Evolutionary conservation across 2,329 filamentous ascomycete genomes (phyloP), one percentile per base, ranked within the genome.

Genomic region (Tolypocladium paradoxum): DNA sequence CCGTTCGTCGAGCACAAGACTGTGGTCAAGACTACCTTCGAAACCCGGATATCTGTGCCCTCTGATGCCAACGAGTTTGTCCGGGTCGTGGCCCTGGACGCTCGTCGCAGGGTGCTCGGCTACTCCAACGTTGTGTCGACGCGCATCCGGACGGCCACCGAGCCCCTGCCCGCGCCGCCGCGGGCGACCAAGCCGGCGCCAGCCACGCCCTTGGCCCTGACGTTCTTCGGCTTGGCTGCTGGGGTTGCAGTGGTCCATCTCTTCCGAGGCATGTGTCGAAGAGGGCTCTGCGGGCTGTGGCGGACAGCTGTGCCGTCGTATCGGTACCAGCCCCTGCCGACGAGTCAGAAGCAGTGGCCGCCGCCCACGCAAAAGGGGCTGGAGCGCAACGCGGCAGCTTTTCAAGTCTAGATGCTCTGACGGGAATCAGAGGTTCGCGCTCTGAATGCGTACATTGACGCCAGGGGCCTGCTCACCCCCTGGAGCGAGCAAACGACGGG

Each of bases 31-130:
- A 56, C 45, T 34, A 48, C 45, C 8, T 64, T 63, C 33, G 61
- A 63, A 48, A 63, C 60, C 11, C 52, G 47, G 35, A 55, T 64
- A 22, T 12, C 33, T 4, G 37, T 63, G 7, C 61, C 62, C 0
- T 14, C 29, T 2, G 49, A 56, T 7, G 51, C 59, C 1, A 52
- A 53, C 2, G 55, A 58, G 36, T 62, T 57, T 22, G 45, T 63
- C 12, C 57, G 61, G 9, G 52, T 63, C 11, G 54, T 57, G 1
- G 62, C 58, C 0, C 37, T 63, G 46, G 59, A 61, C 29, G 54
- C 38, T 12, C 29, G 57, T 2, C 31, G 47, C 29, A 34, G 29
- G 7, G 18, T 53, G 11, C 22, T 50, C n/a, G 49, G n/a, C 1
- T 31, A 40, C 2, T 50, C 49, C 8, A 22, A 33, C 5, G 16